phyloP scores from a whole-genome alignment of 805 yeast species.

The Lipomyces yamadae region DNA sequence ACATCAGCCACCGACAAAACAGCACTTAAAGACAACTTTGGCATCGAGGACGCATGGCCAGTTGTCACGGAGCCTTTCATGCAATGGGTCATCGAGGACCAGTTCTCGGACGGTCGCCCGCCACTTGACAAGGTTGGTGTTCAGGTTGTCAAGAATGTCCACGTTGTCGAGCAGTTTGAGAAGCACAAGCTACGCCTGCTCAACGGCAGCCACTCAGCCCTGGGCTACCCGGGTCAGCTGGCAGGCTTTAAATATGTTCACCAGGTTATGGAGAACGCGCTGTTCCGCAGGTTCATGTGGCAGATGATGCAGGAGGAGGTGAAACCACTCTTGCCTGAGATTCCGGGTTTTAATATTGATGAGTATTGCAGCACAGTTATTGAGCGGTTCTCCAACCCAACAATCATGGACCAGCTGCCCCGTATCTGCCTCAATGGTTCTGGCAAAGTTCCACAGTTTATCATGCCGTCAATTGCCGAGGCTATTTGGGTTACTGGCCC shows the following conservation, averaged over 20 bases:
- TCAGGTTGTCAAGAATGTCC: constrained; percentile 10
- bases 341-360: constrained; percentile 9
- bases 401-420: constrained; percentile 9
- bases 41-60: constrained; percentile 12
- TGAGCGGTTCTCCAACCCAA: constrained; percentile 11
- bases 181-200: constrained; percentile 9
- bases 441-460: constrained; percentile 9
- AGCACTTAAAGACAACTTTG: constrained; percentile 7
- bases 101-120: constrained; percentile 9
- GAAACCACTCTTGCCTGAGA: constrained; percentile 8
- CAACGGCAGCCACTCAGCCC: constrained; percentile 13
- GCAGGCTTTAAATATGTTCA: constrained; percentile 11
- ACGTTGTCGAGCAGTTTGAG: constrained; percentile 9
- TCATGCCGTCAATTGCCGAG: constrained; percentile 13
- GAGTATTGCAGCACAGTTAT: constrained; percentile 8
- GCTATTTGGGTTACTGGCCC: constrained; percentile 12
- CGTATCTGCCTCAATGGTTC: constrained; percentile 10
- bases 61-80: constrained; percentile 12
- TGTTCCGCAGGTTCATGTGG: constrained; percentile 9
- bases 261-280: constrained; percentile 10
- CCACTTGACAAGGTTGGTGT: constrained; percentile 11
- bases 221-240: constrained; percentile 8
- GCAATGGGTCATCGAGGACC: constrained; percentile 11
- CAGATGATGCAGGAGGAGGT: constrained; percentile 11
- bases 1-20: constrained; percentile 11